Evolutionary conservation across 177 flowering plant genomes (phyloP), one percentile per base, ranked within the genome.

Genomic region (Tripterygium wilfordii): DNA sequence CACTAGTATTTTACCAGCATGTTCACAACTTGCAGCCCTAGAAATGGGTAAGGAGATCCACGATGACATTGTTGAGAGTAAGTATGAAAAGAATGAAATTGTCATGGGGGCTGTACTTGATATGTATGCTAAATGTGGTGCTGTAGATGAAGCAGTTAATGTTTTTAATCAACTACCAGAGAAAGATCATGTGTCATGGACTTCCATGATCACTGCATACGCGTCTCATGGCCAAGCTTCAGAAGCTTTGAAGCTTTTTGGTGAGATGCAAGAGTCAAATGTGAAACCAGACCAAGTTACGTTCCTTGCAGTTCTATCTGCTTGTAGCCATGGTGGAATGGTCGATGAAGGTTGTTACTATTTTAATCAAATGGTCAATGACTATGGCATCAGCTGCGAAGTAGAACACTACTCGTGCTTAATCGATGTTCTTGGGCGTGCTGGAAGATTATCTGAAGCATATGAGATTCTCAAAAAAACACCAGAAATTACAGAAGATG

Each of bases 41-140:
- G 79, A 71, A 36, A 54, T 56, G 50, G 85, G 82, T 16, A 74
- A 54, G 69, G 70, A 74, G 45, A 70, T 74, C 26, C 82, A 79
- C 45, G 26, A 49, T 7, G 56, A 8, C 20, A 56, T 74, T n/a
- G 48, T 40, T 22, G 74, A 67, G 31, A 56, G 40, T 25, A 45
- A 59, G 35, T 51, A 76, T 14, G 75, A 65, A 44, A 56, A 40
- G 3, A 65, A 60, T 36, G 79, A 79, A 49, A 39, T 69, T 28
- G 77, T 76, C 31, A 69, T 74, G 82, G 68, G 73, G 29, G 79
- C 82, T 23, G 64, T 74, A 9, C 63, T 76, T 27, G 85, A 79
- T 52, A 79, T 79, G 82, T 74, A 74, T 53, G 71, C 82, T 8
- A 79, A 76, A 71, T 79, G 82, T 23, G 85, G 82, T 36, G 78